Evolutionary conservation across 192 early-diverging fungal genomes (phyloP).

Genomic region (Gonapodya prolifera): DNA sequence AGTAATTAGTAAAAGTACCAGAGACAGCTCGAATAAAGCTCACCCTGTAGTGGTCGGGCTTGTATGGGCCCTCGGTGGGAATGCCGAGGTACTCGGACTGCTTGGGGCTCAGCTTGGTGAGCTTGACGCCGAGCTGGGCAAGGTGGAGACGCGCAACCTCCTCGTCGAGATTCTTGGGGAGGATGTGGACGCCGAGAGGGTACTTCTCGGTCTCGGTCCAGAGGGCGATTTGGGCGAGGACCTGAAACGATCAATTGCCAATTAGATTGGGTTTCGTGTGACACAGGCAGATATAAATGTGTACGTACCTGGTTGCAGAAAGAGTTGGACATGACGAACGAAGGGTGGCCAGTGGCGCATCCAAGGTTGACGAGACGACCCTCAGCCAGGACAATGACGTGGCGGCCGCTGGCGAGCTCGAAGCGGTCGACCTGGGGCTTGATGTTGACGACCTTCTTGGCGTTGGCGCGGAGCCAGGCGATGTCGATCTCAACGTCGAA

Average conservation of each 20-base stretch:
- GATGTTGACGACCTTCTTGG: slow-evolving; percentile 77
- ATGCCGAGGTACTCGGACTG: slow-evolving; percentile 81
- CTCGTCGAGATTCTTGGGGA: slow-evolving; percentile 99
- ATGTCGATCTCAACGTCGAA: slow-evolving; percentile 99
- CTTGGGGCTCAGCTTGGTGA: slow-evolving; percentile 33
- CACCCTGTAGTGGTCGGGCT: slow-evolving; percentile 77
- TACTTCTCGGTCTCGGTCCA: slow-evolving; percentile 82
- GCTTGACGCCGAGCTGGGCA: slow-evolving; percentile 87
- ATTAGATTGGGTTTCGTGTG: not conserved
- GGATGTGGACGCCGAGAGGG: slow-evolving; percentile 92
- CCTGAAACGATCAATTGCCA: slow-evolving; percentile 12
- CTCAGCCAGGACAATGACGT: slow-evolving; percentile 96
- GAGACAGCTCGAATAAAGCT: no score
- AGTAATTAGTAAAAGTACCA: no score
- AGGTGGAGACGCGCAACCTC: slow-evolving; percentile 95
- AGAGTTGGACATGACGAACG: slow-evolving; percentile 99
- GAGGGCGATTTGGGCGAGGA: slow-evolving; percentile 95
- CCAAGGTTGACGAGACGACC: slow-evolving; percentile 99
- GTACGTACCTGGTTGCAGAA: slow-evolving; percentile 79
- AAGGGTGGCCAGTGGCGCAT: slow-evolving; percentile 97
- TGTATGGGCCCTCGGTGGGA: slow-evolving; percentile 77
- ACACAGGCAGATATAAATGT: not conserved
- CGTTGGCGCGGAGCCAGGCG: slow-evolving; percentile 95
- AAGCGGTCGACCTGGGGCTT: slow-evolving; percentile 98
- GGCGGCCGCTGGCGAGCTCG: slow-evolving; percentile 76